Base-by-base conservation (phyloP, 2,329 filamentous ascomycete species). In the Nigrospora osmanthi region DNA sequence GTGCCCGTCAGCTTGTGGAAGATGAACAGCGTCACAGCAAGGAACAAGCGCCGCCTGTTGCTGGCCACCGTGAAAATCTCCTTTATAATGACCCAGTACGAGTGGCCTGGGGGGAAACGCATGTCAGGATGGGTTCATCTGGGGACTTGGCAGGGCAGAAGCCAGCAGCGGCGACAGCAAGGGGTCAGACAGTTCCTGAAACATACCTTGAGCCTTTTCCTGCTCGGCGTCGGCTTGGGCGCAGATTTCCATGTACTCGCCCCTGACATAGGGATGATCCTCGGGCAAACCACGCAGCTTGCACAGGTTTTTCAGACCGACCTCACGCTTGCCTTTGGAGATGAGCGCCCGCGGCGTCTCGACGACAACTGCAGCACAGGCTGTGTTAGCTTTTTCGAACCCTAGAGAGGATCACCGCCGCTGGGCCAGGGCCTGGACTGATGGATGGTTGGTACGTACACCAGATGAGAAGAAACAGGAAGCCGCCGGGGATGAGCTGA, bases 1-100 rank as follows among this genome's bases (percentile, higher is more conserved):
- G 63, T 68, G 1, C 66, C 65, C 2, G 64, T 69, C 19, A 67
- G 60, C 33, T 69, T 68, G 50, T 69, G 65, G 44, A 68, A 68
- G 1, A 69, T 37, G 44, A 66, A 66, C 9, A 66, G 48, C 54
- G 61, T 62, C 3, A 60, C 52, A 2, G 62, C 57, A 7, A 65
- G 52, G 44, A 65, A 58, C 40, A 65, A 60, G 2, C 62, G 60
- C 12, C 59, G 58, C 2, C 58, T 51, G 37, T 64, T 66, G 43
- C 54, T 60, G 14, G 45, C 49, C 19, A 59, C 53, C 7, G 51
- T 55, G 36, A 52, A 52, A 10, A 63, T 60, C 15, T 63, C 58
- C 39, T 62, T 62, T 16, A 63, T 44, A 10, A 67, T 60, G 19
- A 63, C 49, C 50, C 58, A 56, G 31, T 66, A 64, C 48, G 57